Base-by-base conservation (phyloP, 2,329 filamentous ascomycete genomes). In the Scytalidium lignicola region DNA sequence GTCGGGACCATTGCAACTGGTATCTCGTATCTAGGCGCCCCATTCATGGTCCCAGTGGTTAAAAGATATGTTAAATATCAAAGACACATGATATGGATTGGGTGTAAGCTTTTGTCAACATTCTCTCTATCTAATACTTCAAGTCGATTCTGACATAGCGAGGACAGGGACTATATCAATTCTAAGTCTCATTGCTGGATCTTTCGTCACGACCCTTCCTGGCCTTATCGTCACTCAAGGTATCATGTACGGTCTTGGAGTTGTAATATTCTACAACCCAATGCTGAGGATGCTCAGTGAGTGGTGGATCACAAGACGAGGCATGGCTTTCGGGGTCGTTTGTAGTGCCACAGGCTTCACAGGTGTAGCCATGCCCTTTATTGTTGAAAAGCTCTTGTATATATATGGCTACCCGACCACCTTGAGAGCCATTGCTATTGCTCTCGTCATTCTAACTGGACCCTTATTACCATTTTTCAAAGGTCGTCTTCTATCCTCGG, bases 251-350 rank as follows among this genome's bases (percentile, higher is more conserved):
- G 80, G 73, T 37, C 58, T 83, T 12, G 80, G 80, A 18, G 78
- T 78, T 13, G 69, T 70, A 20, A 67, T 83, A 42, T 67, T 74
- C 4, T 83, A 82, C 62, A 73, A 71, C 19, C 78, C 80, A 0
- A 76, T 74, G 55, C 73, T 81, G 23, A 53, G 77, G 22, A 83
- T 79, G 63, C 68, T 83, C 55, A 76, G 82, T 51, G 76, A 83
- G 61, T 84, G 80, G 80, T 84, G 83, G 57, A 70, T 78, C n/a
- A 68, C 68, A 42, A 72, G 73, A 41, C 80, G 80, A 49, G 79
- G 79, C 1, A 62, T 83, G 19, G 80, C 80, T 1, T 82, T 80
- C 55, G 82, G 82, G 17, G 72, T 83, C 47, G 79, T 85, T 75
- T 83, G 50, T 20, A 46, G 48, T 20, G 46, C 43, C 1, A 74